Base-by-base conservation (phyloP, 1,284 basidiomycete species). In the Ceratobasidium sp. region DNA sequence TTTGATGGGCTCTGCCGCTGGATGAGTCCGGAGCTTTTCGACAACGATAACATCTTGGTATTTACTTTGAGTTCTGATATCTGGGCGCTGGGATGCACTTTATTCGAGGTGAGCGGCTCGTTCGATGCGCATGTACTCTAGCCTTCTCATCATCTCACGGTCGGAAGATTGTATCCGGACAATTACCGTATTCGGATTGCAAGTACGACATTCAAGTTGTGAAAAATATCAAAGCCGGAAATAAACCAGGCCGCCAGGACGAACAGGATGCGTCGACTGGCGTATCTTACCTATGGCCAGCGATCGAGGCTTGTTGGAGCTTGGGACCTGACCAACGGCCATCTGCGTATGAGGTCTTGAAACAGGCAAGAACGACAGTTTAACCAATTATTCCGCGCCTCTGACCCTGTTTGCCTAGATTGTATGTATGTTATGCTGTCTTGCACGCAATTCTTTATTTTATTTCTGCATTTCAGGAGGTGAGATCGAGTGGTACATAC, bases 1-100 rank as follows among this genome's bases (percentile, higher is more conserved):
- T 24, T 43, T 6, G 22, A n/a, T 34, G 62, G 34, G 24, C 22
- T n/a, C 46, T 65, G 31, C 29, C 62, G 62, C 16, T 65, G 46
- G 43, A 65, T 65, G 62, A 65, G 62, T 24, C 62, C 62, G 5
- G 62, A 65, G 31, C 27, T 49, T 2, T 27, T 65, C 16, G 39
- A 22, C 29, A 34, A 29, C 48, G 59, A 46, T 3, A n/a, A 43
- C 39, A 22, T 29, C 7, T 22, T 24, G n/a, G 22, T 51, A 24
- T 3, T n/a, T 51, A 51, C 49, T n/a, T 11, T 22, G 22, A n/a
- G n/a, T 24, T 51, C 49, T 11, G 49, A 51, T 51, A 24, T 51
- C 6, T 51, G 49, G 49, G 49, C 49, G n/a, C 22, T 51, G 22
- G 49, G 49, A 11, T 51, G 49, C 22, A 51, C 49, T 51, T 24